Base-by-base conservation (phyloP, 495 filamentous ascomycete species). In the Oidiodendron maius region DNA sequence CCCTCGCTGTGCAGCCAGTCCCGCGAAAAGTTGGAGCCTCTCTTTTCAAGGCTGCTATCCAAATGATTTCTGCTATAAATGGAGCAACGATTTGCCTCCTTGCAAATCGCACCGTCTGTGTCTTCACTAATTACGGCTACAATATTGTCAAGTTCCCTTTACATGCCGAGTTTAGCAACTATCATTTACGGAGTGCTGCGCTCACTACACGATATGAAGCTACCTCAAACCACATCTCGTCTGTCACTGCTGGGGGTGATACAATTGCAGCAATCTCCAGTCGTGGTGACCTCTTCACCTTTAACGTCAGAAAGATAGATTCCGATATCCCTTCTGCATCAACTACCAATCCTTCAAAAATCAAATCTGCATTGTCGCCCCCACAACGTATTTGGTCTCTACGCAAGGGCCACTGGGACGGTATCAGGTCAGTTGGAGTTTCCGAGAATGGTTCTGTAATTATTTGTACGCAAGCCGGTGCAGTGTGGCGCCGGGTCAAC, bases 401-500 rank as follows among this genome's bases (percentile, higher is more conserved):
- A 15, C 83, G 80, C 56, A 91, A 86, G 55, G 81, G 79, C 3
- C 80, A 87, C 47, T 94, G 95, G 77, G 89, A 80, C 50, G 75
- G 88, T 10, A 91, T 85, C 8, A 77, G 75, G 51, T 94, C 95
- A 55, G 86, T 95, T 15, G 86, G 81, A 51, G 83, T 98, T 4
- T 88, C 89, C 12, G 88, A 94, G 61, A 86, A 96, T 69, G 94
- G 90, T 5, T 95, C 90, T 2, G 88, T 98, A 50, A 95, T 98
- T 49, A 80, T 98, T 48, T 91, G 88, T 55, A 97, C 93, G 1
- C 75, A 87, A 48, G 89, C 88, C 28, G 93, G 93, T 4, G 91
- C 86, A 37, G 91, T 96, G 1, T 98, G 91, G 91, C 81, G 77
- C 46, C 82, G 91, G 39, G 76, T 88, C 47, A 89, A 87, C 57